Evolutionary conservation across 805 yeast species (phyloP), one percentile per base, ranked within the genome.

Genomic region (Cyberlindnera maritima): DNA sequence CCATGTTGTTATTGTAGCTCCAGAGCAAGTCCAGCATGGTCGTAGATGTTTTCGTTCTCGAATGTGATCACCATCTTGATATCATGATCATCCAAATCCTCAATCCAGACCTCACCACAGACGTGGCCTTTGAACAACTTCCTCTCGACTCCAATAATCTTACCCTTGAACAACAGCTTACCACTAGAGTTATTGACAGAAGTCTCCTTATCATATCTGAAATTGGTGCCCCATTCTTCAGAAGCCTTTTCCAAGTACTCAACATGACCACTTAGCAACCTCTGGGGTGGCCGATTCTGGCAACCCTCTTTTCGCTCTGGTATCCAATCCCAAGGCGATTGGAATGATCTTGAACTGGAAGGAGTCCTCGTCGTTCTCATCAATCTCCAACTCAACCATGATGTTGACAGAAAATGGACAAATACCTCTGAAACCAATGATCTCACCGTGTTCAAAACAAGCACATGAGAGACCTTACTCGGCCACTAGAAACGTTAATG

Each of bases 21-120:
- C n/a, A n/a, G n/a, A n/a, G n/a, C n/a, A n/a, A n/a, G n/a, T n/a
- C n/a, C n/a, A 42, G 60, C 60, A 23, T n/a, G n/a, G n/a, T 70
- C 70, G 29, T 59, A 58, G 21, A 74, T 69, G 56, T 74, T 74
- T 51, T 75, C 79, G 52, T 75, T 74, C 58, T 74, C 71, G 68
- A 74, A 75, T 28, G 78, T 77, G 39, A 74, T 72, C 9, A 43
- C 48, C 61, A 66, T 52, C 15, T 50, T 46, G 10, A 48, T 34
- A 18, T 43, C 13, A 28, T 28, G 31, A 28, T 28, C 23, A 14
- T 46, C 45, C n/a, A 46, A 28, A 13, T 53, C 55, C 48, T 67
- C 68, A 44, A 72, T 64, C 12, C 59, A 49, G 15, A 73, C 75
- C 44, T 69, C 72, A 23, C 79, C 79, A 57, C 68, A 73, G 11